phyloP scores from a whole-genome alignment of 2,329 filamentous ascomycete species.

The Colletotrichum australisinense region DNA sequence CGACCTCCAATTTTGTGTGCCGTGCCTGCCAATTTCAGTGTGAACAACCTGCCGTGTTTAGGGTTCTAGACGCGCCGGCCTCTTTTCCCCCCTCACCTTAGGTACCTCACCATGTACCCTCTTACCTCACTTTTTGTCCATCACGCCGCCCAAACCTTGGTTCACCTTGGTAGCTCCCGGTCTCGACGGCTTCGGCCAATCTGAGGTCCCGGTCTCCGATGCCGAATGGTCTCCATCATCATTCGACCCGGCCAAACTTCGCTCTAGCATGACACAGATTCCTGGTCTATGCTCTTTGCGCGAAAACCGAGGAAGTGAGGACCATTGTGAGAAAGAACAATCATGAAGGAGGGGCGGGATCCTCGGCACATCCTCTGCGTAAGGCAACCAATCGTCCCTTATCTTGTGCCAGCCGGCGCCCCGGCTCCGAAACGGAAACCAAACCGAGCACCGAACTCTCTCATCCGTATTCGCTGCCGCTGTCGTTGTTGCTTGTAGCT shows the following conservation, averaged over 20 bases:
- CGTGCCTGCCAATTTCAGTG: constrained; percentile 1
- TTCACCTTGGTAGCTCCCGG: neutral
- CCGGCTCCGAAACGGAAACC: constrained; percentile 23
- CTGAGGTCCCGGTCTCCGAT: constrained; percentile 20
- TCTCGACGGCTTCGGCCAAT: constrained; percentile 20
- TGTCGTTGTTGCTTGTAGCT: neutral
- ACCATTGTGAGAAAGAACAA: neutral
- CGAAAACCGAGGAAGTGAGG: neutral
- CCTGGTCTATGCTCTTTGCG: neutral
- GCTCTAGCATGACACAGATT: neutral
- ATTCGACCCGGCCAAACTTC: neutral
- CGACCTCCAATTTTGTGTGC: constrained; percentile 32
- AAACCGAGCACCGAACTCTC: constrained; percentile 28
- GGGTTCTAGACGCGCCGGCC: constrained; percentile 30
- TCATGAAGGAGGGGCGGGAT: constrained; percentile 27
- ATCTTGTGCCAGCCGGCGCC: neutral
- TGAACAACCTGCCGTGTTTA: constrained; percentile 12
- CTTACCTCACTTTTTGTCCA: neutral
- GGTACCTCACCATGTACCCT: neutral
- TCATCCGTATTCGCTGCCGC: constrained; percentile 6
- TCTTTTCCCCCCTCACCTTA: neutral
- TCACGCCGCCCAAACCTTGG: neutral
- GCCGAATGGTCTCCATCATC: neutral
- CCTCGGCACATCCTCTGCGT: constrained; percentile 19
- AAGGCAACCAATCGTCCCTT: neutral